phyloP scores from a whole-genome alignment of 352 stramenopile species.

The Phytopythium chamaehyphon region DNA sequence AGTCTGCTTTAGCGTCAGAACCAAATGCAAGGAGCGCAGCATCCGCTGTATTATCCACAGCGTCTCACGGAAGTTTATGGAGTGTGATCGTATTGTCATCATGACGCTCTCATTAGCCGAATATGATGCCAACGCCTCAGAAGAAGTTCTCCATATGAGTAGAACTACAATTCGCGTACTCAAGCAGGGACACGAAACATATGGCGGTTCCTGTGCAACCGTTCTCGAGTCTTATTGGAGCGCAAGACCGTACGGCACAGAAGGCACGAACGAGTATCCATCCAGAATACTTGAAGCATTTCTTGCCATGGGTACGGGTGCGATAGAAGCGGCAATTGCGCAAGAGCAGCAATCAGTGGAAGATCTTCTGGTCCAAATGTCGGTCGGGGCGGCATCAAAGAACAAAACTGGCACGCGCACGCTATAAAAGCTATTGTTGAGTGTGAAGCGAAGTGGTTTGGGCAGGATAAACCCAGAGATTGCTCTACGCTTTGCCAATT shows the following conservation, averaged over 20 bases:
- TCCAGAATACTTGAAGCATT: background rate
- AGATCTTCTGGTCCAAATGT: background rate
- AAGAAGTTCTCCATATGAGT: background rate
- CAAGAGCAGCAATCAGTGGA: background rate
- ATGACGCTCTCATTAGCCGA: too few relatives aligned
- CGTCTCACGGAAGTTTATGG: too few relatives aligned
- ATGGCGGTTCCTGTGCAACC: background rate
- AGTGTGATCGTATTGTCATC: too few relatives aligned
- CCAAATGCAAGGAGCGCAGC: too few relatives aligned
- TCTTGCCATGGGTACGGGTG: background rate
- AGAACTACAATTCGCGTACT: background rate
- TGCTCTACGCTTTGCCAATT: too few relatives aligned
- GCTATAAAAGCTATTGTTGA: too few relatives aligned
- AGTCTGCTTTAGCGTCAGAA: too few relatives aligned
- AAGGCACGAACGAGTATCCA: background rate
- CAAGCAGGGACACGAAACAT: background rate
- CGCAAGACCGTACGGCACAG: background rate
- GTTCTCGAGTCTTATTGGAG: background rate
- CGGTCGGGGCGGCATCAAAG: too few relatives aligned
- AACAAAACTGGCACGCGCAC: too few relatives aligned
- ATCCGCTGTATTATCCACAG: too few relatives aligned
- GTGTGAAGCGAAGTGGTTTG: background rate
- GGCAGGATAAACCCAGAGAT: too few relatives aligned
- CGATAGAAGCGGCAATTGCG: background rate
- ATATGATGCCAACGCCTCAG: too few relatives aligned